A percentile compares a stretch with the other conserved stretches of the same genome.
Evolutionary conservation across 441 rosid genomes (phyloP).

Genomic region (Codiaeum variegatum): DNA sequence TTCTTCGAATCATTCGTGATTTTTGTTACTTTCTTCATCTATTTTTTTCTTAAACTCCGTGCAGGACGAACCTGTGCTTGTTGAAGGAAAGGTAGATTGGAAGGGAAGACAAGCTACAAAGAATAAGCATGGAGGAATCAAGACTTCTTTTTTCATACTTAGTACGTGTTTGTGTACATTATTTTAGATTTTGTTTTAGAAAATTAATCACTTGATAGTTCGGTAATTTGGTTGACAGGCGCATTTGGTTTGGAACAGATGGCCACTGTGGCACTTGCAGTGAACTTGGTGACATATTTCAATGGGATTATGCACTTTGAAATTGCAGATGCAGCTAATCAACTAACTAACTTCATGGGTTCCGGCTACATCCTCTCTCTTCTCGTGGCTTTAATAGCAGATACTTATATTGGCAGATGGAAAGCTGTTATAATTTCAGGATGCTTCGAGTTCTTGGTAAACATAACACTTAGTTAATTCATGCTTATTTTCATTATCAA

Average conservation of each 20-base stretch:
- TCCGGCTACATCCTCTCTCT: conserved; percentile 43
- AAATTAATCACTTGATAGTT: neutral
- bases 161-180: conserved; percentile 24
- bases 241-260: conserved; percentile 40
- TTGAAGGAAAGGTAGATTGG: conserved; percentile 59
- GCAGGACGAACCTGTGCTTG: conserved; percentile 42
- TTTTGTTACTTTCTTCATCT: neutral
- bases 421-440: conserved; percentile 43
- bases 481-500: neutral
- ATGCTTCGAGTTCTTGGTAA: conserved; percentile 48
- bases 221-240: conserved; percentile 29
- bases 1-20: neutral
- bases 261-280: conserved; percentile 45
- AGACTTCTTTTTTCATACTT: conserved; percentile 34
- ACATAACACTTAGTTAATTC: neutral
- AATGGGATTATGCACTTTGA: conserved; percentile 45
- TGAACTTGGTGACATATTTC: conserved; percentile 59
- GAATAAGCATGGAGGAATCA: conserved; percentile 55
- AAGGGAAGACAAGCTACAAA: conserved; percentile 51
- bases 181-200: neutral
- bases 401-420: conserved; percentile 48
- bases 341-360: conserved; percentile 56
- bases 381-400: conserved; percentile 44
- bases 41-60: conserved; percentile 10
- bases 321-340: conserved; percentile 55